Base-by-base conservation (phyloP, 202 grass and related monocot genomes). In the Eragrostis tef region DNA sequence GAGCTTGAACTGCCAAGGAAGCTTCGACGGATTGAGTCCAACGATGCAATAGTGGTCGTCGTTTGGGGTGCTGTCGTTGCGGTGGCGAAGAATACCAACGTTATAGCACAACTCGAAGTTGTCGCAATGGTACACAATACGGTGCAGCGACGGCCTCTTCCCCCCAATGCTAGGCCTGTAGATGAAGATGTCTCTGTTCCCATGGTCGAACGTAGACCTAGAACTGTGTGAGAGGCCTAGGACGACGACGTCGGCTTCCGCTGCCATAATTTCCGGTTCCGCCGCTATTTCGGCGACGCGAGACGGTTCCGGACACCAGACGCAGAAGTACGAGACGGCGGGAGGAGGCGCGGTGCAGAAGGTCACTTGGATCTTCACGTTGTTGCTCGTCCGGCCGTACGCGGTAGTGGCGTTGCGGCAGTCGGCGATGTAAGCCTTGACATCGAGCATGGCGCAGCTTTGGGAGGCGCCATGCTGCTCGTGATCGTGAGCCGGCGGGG, bases 311-410 rank as follows among this genome's bases (percentile, higher is more conserved):
- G 26, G 16, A 11, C 44, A 36, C 9, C 58, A 64, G 43, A 39
- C 34, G 34, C 34, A 39, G 34, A 39, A 21, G 60, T 78, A 8
- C 4, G 75, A 78, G 59, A 78, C 59, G 6, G 29, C 44, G 45
- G 60, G 75, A 47, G 75, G 45, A 6, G 19, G 27, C 11, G 45
- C 46, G 16, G 64, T 20, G 46, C 48, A 67, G 46, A 78, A 78
- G 17, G 60, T 51, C 26, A 14, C 75, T 16, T 34, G 43, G 44
- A 78, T 50, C 24, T 19, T 6, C 11, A 16, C 13, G 26, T 1
- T 29, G 61, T 36, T 20, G 45, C 75, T 51, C 29, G 47, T 67
- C 19, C 36, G 39, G 19, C 9, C 36, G n/a, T 21, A 44, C 5
- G 64, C 64, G 17, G 64, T 44, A 1, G 39, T 67, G 17, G 39